Evolutionary conservation across 148 eudicot species (phyloP), one percentile per base, ranked within the genome.

Genomic region (Pouteria glomerata): DNA sequence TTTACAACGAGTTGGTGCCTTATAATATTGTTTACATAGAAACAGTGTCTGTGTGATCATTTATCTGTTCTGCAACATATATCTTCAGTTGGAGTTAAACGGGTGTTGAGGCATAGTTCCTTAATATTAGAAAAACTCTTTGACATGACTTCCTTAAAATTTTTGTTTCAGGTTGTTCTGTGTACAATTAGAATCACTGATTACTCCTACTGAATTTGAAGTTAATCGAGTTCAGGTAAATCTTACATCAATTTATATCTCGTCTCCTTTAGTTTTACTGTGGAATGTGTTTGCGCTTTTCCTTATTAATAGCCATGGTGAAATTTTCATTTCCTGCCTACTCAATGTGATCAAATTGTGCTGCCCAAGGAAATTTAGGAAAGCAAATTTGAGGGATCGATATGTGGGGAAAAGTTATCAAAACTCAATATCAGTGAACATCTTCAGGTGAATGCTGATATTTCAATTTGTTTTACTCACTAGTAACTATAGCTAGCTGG

Each of bases 121-220:
- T 19, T 53, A 10, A 8, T 4, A 4, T 61, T 23, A 37, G 8
- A 31, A 57, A 26, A 26, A 15, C 7, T 39, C 56, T 23, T 70
- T 13, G 56, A 35, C n/a, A n/a, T n/a, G 30, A 26, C 27, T 70
- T 35, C 39, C 6, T 51, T 70, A 19, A 69, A 47, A 61, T 61
- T 74, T 81, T 29, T 73, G n/a, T 68, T 83, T 76, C 87, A 96
- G 99, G 94, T 84, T 84, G 80, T 96, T 96, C 80, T 80, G 71
- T 51, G 69, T 71, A 51, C 96, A 84, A 50, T 73, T 90, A 72
- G 89, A 87, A 45, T 70, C 94, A 15, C 73, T 78, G 69, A 74
- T 84, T 57, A 77, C 78, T 81, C 83, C 85, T 23, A 70, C 57
- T 76, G 89, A 85, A 37, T 42, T 63, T 61, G 87, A 79, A 84